Percentiles rank a stretch among this genome's conserved stretches.
phyloP scores from a whole-genome alignment of 1,139 yeast genomes.

The Magnusiomyces suaveolens region DNA sequence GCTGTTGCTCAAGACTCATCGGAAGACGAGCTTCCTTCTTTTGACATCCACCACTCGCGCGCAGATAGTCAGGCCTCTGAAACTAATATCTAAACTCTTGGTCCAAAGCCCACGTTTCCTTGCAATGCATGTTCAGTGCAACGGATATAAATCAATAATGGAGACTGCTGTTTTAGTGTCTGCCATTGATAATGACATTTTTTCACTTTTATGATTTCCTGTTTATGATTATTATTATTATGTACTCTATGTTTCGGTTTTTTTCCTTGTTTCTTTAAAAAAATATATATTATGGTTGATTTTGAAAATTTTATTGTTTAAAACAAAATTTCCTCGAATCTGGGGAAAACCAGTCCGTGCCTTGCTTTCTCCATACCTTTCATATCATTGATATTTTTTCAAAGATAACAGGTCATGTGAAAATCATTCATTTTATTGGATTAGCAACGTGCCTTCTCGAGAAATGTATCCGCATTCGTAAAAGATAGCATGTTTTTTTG shows the following conservation, averaged over 20 bases:
- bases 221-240: background rate
- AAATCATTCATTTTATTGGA: background rate
- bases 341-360: too few relatives aligned
- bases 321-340: too few relatives aligned
- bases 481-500: too few relatives aligned
- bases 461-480: too few relatives aligned
- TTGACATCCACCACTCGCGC: background rate
- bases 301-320: too few relatives aligned
- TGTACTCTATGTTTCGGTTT: background rate
- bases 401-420: too few relatives aligned
- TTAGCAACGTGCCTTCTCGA: too few relatives aligned
- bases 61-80: conserved; percentile 2
- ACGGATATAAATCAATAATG: background rate
- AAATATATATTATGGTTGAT: too few relatives aligned
- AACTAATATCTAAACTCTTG: background rate
- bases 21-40: background rate
- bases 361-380: too few relatives aligned
- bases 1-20: background rate
- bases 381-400: too few relatives aligned
- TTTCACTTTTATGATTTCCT: background rate
- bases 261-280: background rate
- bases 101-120: too few relatives aligned
- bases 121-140: too few relatives aligned
- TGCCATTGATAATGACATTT: background rate
- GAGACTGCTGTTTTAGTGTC: background rate